Percentiles rank a stretch among this genome's conserved stretches.
These are phyloP conservation scores for Pyrenochaeta sp. DNA, from an alignment of 2,329 filamentous ascomycete genomes.

Conservation along the genomic window DNA sequence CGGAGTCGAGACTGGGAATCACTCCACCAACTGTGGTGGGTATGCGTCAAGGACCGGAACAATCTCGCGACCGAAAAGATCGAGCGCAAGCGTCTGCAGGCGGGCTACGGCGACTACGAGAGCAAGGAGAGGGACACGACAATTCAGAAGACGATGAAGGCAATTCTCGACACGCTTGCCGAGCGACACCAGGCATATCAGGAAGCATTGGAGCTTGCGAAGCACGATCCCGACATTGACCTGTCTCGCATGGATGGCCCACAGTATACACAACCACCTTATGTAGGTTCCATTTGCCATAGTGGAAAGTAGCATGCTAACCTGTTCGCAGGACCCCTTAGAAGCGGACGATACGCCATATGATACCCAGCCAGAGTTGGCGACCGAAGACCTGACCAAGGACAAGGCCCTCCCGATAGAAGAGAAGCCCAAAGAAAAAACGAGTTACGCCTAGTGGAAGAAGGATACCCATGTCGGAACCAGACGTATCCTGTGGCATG, in stretches of 20 bases:
- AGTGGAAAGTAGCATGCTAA: constrained; percentile 7
- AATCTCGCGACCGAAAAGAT: constrained; percentile 78
- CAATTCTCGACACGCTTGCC: constrained; percentile 83
- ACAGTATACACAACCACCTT: constrained; percentile 33
- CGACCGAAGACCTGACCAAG: constrained; percentile 4
- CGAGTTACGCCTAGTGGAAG: constrained; percentile 17
- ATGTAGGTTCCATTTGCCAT: constrained; percentile 20
- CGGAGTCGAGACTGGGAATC: constrained; percentile 92
- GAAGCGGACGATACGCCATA: constrained; percentile 21
- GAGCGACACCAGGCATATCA: constrained; percentile 91
- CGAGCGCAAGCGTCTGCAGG: constrained; percentile 71
- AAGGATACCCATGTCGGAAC: too few species aligned
- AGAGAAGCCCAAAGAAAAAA: constrained; percentile 20
- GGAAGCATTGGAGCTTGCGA: constrained; percentile 70
- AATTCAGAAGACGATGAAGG: constrained; percentile 79
- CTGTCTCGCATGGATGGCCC: constrained; percentile 31
- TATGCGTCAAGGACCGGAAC: constrained; percentile 90
- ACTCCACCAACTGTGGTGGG: constrained; percentile 91
- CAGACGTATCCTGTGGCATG: too few species aligned
- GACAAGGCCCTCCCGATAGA: constrained; percentile 4
- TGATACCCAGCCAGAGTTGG: constrained; percentile 6
- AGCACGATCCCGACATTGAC: constrained; percentile 57
- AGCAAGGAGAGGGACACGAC: constrained; percentile 66
- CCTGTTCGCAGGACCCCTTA: constrained; percentile 21
- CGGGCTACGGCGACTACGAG: constrained; percentile 78